Conservation (phyloP, 441 rosid species). For the Aquilaria agallochum region DNA sequence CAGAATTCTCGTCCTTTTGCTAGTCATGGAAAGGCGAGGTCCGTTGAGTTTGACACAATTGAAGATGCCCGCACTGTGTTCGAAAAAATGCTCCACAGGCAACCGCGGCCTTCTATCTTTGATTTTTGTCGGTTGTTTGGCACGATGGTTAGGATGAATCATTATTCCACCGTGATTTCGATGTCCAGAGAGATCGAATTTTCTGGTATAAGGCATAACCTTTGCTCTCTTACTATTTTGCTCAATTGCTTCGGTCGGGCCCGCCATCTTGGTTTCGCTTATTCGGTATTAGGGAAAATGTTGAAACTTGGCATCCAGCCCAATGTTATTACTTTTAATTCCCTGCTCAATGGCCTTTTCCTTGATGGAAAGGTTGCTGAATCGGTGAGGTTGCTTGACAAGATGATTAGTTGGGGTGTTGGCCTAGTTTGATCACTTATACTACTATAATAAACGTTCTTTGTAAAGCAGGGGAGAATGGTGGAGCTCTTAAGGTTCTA, state of each 20-base stretch:
- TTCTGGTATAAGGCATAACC: constrained; percentile 9
- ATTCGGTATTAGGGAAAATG: constrained; percentile 12
- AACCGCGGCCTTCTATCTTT: constrained; percentile 9
- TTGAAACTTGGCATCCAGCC: constrained; percentile 13
- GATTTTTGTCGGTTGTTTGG: constrained; percentile 21
- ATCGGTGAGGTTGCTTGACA: constrained; percentile 20
- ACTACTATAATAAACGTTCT: constrained; percentile 28
- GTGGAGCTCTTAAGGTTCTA: constrained; percentile 24
- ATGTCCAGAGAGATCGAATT: constrained; percentile 16
- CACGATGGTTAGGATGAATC: constrained; percentile 23
- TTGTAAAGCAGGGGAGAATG: constrained; percentile 20
- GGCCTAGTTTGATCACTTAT: constrained; percentile 22
- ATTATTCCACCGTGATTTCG: constrained; percentile 14
- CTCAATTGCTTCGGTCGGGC: constrained; percentile 10
- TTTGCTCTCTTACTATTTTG: constrained; percentile 7
- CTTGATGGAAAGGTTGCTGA: constrained; percentile 15
- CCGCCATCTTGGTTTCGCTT: constrained; percentile 1
- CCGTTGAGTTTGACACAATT: too few species aligned
- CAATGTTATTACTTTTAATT: constrained; percentile 22
- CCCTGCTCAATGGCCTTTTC: constrained; percentile 28
- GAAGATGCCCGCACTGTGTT: neutral
- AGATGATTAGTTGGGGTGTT: constrained; percentile 21
- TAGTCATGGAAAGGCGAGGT: too few species aligned
- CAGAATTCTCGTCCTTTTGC: too few species aligned
- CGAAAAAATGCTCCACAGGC: constrained; percentile 14